Evolutionary conservation across 257 asterid genomes (phyloP).

Genomic region (Solanum ossicruentum): DNA sequence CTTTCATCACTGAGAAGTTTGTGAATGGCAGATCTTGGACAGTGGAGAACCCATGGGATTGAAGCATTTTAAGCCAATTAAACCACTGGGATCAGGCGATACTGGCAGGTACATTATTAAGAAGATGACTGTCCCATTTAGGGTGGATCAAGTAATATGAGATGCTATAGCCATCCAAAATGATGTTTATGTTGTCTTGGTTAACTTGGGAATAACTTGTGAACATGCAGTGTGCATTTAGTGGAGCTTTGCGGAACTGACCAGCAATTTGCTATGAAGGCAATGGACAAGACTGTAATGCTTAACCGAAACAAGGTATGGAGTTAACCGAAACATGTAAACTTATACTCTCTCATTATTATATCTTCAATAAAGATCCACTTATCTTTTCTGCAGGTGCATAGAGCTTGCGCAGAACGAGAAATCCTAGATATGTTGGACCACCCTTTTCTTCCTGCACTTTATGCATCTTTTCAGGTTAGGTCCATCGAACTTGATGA

Average conservation of each 20-base stretch:
- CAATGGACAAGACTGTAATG: conserved; percentile 95
- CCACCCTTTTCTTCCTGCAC: conserved; percentile 98
- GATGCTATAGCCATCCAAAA: not conserved
- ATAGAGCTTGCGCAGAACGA: conserved; percentile 99
- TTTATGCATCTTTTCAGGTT: conserved; percentile 98
- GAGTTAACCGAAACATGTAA: not conserved
- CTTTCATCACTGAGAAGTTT: not conserved
- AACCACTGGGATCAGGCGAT: conserved; percentile 97
- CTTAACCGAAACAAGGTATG: conserved; percentile 85
- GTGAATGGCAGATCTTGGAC: conserved; percentile 43
- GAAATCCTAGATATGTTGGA: conserved; percentile 94
- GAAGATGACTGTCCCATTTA: not conserved
- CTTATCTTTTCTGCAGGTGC: conserved; percentile 47
- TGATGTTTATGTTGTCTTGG: not conserved
- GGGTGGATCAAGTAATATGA: not conserved
- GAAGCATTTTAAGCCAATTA: conserved; percentile 84
- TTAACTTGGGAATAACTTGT: not conserved
- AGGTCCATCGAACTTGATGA: not conserved
- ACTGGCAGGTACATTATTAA: conserved; percentile 66
- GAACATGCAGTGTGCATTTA: conserved; percentile 66
- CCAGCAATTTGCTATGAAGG: conserved; percentile 84
- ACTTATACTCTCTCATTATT: not conserved
- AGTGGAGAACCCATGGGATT: conserved; percentile 71
- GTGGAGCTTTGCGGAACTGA: conserved; percentile 87
- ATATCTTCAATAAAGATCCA: not conserved